Base-by-base conservation (phyloP, 345 rosid genomes). In the Euphorbia lathyris region DNA sequence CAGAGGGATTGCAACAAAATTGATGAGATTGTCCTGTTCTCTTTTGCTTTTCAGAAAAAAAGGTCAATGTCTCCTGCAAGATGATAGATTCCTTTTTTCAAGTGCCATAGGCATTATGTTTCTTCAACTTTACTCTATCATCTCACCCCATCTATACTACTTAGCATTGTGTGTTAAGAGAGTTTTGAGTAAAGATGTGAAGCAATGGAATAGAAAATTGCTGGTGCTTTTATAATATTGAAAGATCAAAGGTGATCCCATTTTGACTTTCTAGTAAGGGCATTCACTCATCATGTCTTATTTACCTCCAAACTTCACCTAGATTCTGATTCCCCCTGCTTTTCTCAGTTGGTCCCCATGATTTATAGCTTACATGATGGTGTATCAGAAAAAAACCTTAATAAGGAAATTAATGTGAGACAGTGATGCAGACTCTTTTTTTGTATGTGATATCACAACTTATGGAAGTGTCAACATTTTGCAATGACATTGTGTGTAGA, bases 401-500 rank as follows among this genome's bases (percentile, higher is more conserved):
- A 52, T n/a, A 1, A 17, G 55, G 52, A 69, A 69, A 26, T 11
- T 11, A 57, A 29, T 29, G 57, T 5, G 61, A 69, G 20, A 8
- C 2, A 26, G 22, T 26, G 63, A 38, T 22, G 47, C 29, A 9
- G 40, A 32, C 25, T 26, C 11, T 34, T 58, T 45, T 30, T 45
- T 20, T 22, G 7, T 60, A 9, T 19, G 43, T 6, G 0, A 30
- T 50, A 25, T 9, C 32, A 43, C 1, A 9, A 11, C 20, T 5
- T 40, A 27, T 55, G 38, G 22, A 22, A 45, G 43, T 17, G 9
- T 47, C 29, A 25, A 26, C 22, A 61, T 20, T n/a, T 58, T 38
- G 32, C 3, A 5, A n/a, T 26, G 57, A 45, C 38, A 27, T 12
- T 40, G 40, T 55, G 34, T 81, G 79, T 74, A 95, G 99, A 92